These are phyloP conservation scores for Claviceps pazoutovae DNA, from an alignment of 2,329 filamentous ascomycete species.

Conservation along the genomic window DNA sequence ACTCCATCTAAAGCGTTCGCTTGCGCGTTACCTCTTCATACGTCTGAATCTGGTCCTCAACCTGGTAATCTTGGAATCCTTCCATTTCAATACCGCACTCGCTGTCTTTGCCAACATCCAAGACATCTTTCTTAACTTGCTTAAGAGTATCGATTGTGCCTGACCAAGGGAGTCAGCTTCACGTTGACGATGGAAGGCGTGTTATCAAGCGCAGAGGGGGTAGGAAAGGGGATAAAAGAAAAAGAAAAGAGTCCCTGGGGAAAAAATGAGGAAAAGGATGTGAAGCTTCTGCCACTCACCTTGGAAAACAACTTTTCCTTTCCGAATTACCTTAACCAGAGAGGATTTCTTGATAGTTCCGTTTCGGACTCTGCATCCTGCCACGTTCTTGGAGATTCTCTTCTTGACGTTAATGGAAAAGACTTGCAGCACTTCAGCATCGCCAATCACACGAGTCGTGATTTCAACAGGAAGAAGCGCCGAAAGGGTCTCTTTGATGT, in stretches of 20 bases:
- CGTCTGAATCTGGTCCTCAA: conserved; percentile 76
- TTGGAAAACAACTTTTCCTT: conserved; percentile 60
- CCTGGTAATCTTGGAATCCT: conserved; percentile 61
- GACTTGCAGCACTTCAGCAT: conserved; percentile 71
- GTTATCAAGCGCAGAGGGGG: not conserved
- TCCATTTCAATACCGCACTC: conserved; percentile 87
- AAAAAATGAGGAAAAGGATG: not conserved
- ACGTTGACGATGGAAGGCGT: not conserved
- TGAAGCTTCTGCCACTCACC: conserved; percentile 43
- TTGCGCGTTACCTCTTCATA: conserved; percentile 70
- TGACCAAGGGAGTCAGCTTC: conserved; percentile 20
- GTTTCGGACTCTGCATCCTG: conserved; percentile 78
- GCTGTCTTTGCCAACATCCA: conserved; percentile 79
- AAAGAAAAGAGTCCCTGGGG: not conserved
- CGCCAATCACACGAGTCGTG: conserved; percentile 60
- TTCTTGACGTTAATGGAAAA: conserved; percentile 76
- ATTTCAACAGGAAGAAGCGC: conserved; percentile 54
- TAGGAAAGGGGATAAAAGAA: not conserved
- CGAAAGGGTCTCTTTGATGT: conserved; percentile 53
- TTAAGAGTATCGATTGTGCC: conserved; percentile 71
- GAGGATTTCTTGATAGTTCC: conserved; percentile 52
- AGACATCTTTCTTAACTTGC: conserved; percentile 82
- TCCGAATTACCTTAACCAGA: conserved; percentile 58
- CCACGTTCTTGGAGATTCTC: conserved; percentile 57
- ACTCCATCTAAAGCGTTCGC: conserved; percentile 33